Evolutionary conservation across 2,329 filamentous ascomycete genomes (phyloP), one percentile per base, ranked within the genome.

Genomic region (Atkinsonella hypoxylon): DNA sequence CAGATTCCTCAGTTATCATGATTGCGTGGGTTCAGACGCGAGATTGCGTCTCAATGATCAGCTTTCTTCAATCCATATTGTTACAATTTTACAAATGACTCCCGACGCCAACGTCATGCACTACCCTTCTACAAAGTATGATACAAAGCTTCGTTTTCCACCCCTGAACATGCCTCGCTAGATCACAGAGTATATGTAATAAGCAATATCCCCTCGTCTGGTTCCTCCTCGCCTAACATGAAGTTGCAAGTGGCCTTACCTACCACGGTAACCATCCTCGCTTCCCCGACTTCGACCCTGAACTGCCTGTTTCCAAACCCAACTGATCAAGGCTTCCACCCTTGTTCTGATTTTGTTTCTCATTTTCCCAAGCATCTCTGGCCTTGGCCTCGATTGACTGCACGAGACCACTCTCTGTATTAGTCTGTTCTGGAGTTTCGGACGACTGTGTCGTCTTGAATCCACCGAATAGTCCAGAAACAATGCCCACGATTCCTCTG

Each of bases 261-360:
- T 55, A 68, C 64, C 64, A 70, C 7, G 62, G 64, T 69, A 70
- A 76, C 70, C 74, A 74, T 20, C 73, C 67, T 65, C 74, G 77
- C 68, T 74, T 76, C 45, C 64, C 59, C 1, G 61, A 48, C 54
- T 57, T 60, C 18, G 53, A 53, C 18, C 7, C 15, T 53, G 53
- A 57, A 32, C 52, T 55, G 32, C 50, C 58, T 20, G 58, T 58
- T 32, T 70, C 66, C 31, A 72, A 59, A 0, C 74, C 76, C 2
- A 78, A 53, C 51, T 71, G 70, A 57, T 79, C 76, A 43, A 79
- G 60, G 47, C 69, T 70, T 1, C 76, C 77, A 18, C 76, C 76
- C 12, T 56, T 63, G 53, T 66, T 66, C 66, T 79, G 75, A 53
- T 73, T 74, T 56, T 74, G 69, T 56, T 69, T 70, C 64, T 79